These are phyloP conservation scores for Trichomonascaceae sp. DNA, from an alignment of 1,139 yeast species.

Conservation along the genomic window DNA sequence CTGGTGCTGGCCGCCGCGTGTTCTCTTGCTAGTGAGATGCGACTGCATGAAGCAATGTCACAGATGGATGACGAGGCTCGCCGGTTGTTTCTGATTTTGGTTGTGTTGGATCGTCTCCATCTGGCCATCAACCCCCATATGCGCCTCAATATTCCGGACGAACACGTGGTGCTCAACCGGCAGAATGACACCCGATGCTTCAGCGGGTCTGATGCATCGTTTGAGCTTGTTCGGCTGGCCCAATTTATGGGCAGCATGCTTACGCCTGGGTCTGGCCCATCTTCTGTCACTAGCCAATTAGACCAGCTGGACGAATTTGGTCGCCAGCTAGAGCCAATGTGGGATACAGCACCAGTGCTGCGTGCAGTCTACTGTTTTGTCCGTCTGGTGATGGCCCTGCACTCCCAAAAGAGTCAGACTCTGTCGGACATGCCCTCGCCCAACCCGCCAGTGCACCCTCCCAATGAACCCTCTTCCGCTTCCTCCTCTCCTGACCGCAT, in stretches of 20 bases:
- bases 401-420: too few relatives aligned
- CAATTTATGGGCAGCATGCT: constrained; percentile 9
- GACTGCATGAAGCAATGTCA: constrained; percentile 8
- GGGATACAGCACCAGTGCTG: constrained; percentile 21
- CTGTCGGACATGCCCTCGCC: too few relatives aligned
- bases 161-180: constrained; percentile 9
- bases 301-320: constrained; percentile 6
- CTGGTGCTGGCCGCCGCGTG: constrained; percentile 29
- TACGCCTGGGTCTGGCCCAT: constrained; percentile 2
- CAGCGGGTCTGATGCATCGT: constrained; percentile 11
- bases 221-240: constrained; percentile 15
- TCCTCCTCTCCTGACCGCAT: too few relatives aligned
- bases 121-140: constrained; percentile 12
- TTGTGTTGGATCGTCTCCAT: constrained; percentile 20
- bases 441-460: too few relatives aligned
- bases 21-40: constrained; percentile 19
- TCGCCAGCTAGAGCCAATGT: constrained; percentile 12
- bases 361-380: constrained; percentile 19
- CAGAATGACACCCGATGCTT: constrained; percentile 13
- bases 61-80: constrained; percentile 3
- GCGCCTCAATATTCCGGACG: constrained; percentile 15
- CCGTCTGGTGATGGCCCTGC: too few relatives aligned
- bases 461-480: too few relatives aligned
- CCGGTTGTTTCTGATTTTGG: constrained; percentile 22
- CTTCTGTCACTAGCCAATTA: constrained; percentile 2